Base-by-base conservation (phyloP, 371 early-diverging fungal species). In the Mucor circinelloides region DNA sequence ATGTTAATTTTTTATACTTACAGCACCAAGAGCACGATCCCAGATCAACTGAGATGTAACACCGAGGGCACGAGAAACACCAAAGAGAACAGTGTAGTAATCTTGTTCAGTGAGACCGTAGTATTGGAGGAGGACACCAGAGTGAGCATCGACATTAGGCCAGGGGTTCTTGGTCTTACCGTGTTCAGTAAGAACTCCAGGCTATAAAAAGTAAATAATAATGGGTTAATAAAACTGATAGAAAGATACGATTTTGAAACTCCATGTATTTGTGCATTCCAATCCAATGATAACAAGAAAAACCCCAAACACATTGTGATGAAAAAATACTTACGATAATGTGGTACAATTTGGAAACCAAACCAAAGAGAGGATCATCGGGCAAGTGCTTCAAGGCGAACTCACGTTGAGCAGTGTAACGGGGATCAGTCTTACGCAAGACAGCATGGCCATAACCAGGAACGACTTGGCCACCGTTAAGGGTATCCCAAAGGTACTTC, bases 121-220 rank as follows among this genome's bases (percentile, higher is more conserved):
- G 91, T 97, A 94, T 76, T 94, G 93, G 69, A 98, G 90, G 50
- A 99, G 92, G 72, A 97, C 97, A 81, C 99, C 99, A 64, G 93
- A 92, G 93, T 99, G 99, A 62, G 98, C 98, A 80, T 99, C 99
- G 28, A 99, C 98, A 82, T 99, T 99, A 81, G 99, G 99, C 95
- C 95, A 99, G 69, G 99, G 99, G 94, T 99, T 99, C 95, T 97
- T 98, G 91, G 97, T 97, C 93, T 98, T 99, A 72, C 98, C 99
- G 88, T 99, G 99, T 87, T 98, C 97, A 68, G 93, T 94, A 59
- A 99, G 88, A 60, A 98, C 95, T 72, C 92, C 93, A 27, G 99
- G 99, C 78, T 78, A 69, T 32, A 58, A 40, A 31, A 56, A 60
- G 28, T 21, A 40, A 40, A 67, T 48, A 48, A 48, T 48, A 48